Percentiles rank a stretch among this genome's conserved stretches.
Conservation (phyloP, 1,284 basidiomycete species). For the Sutorius eximius region DNA sequence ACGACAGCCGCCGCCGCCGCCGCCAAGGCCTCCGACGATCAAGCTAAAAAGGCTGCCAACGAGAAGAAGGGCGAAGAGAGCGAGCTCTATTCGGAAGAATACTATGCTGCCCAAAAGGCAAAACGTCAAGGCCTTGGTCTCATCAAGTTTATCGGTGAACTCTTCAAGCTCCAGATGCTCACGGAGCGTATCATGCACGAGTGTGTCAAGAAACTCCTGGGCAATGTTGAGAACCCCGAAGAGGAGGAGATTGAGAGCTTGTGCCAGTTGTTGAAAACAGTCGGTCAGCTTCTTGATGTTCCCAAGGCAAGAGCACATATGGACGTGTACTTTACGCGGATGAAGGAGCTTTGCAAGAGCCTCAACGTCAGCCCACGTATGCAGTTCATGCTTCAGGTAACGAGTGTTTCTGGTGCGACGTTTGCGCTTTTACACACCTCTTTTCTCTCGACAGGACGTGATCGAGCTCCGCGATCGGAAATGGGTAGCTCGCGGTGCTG, state of each 20-base stretch:
- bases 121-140: slow-evolving; percentile 96
- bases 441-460: slow-evolving; percentile 59
- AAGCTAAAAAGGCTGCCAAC: slow-evolving; percentile 60
- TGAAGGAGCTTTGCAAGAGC: slow-evolving; percentile 79
- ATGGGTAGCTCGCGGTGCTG: slow-evolving; percentile 76
- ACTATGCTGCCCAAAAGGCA: slow-evolving; percentile 95
- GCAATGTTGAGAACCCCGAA: slow-evolving; percentile 91
- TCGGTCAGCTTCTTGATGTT: slow-evolving; percentile 82
- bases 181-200: slow-evolving; percentile 95
- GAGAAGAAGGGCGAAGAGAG: slow-evolving; percentile 57
- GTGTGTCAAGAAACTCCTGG: slow-evolving; percentile 92
- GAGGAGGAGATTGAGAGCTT: slow-evolving; percentile 98
- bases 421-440: slow-evolving; percentile 9
- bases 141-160: slow-evolving; percentile 96
- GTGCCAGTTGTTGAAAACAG: slow-evolving; percentile 89
- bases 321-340: slow-evolving; percentile 91
- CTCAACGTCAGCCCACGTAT: slow-evolving; percentile 81
- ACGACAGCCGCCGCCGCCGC: slow-evolving; percentile 60
- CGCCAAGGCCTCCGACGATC: slow-evolving; percentile 57
- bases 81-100: slow-evolving; percentile 90
- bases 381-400: slow-evolving; percentile 92
- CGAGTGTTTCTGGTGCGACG: slow-evolving; percentile 26
- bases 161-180: slow-evolving; percentile 96
- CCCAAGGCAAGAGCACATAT: slow-evolving; percentile 80
- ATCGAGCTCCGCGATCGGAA: slow-evolving; percentile 84